Conservation (phyloP, 2,329 filamentous ascomycete genomes). For the Pseudocercospora cruenta region DNA sequence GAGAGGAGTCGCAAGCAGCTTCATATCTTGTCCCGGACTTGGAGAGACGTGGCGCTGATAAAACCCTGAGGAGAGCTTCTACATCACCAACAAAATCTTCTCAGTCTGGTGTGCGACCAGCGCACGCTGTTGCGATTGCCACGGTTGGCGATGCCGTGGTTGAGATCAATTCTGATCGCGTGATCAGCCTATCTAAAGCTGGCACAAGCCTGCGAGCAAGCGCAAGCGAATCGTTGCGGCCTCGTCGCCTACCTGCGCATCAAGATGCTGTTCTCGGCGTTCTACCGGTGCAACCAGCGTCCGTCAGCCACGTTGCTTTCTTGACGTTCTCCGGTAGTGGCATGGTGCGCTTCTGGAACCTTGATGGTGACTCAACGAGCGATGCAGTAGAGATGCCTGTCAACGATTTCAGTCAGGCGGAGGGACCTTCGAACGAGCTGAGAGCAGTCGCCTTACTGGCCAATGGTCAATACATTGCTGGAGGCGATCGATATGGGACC, state of each 20-base stretch:
- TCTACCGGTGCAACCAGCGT: constrained; percentile 63
- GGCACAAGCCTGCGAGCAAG: constrained; percentile 8
- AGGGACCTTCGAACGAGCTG: constrained; percentile 59
- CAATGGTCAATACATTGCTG: constrained; percentile 69
- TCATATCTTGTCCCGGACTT: constrained; percentile 48
- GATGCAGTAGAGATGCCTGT: constrained; percentile 66
- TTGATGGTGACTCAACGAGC: constrained; percentile 69
- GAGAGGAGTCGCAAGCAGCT: constrained; percentile 62
- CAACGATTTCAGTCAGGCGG: constrained; percentile 61
- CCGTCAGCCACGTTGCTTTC: constrained; percentile 70
- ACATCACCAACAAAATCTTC: constrained; percentile 22
- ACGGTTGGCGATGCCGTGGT: constrained; percentile 41
- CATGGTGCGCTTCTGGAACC: constrained; percentile 79
- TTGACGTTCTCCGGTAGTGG: constrained; percentile 88
- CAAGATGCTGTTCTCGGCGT: constrained; percentile 70
- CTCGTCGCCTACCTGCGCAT: constrained; percentile 58
- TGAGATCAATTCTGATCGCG: constrained; percentile 32
- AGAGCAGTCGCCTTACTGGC: constrained; percentile 62
- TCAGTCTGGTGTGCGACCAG: neutral
- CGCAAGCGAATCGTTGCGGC: constrained; percentile 17
- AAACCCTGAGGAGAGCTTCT: constrained; percentile 26
- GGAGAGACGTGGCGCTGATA: constrained; percentile 32
- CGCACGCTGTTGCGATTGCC: constrained; percentile 39
- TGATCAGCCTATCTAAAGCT: constrained; percentile 24
- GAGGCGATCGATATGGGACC: constrained; percentile 85